Conservation (phyloP, 2,329 filamentous ascomycete genomes). For the Xylariaceae sp. region DNA sequence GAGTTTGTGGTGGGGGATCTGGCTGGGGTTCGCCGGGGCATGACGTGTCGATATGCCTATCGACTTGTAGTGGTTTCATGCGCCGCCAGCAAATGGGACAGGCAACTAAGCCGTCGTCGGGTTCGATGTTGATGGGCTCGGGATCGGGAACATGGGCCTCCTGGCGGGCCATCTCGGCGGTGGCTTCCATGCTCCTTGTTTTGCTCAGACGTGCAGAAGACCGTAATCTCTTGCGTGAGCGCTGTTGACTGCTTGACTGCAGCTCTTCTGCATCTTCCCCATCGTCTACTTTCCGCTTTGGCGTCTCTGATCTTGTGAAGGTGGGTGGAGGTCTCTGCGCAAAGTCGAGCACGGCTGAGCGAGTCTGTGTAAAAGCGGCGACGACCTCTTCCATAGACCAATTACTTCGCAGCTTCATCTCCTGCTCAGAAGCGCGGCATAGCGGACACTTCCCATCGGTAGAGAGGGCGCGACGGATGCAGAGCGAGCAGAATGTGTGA, state of each 20-base stretch:
- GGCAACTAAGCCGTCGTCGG: slow-evolving; percentile 77
- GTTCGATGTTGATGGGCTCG: slow-evolving; percentile 29
- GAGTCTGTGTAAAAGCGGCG: slow-evolving; percentile 73
- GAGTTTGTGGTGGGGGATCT: slow-evolving; percentile 25
- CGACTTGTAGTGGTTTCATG: slow-evolving; percentile 83
- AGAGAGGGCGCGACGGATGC: slow-evolving; percentile 85
- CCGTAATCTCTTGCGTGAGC: slow-evolving; percentile 56
- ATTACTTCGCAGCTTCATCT: slow-evolving; percentile 83
- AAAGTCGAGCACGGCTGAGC: slow-evolving; percentile 67
- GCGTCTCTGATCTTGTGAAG: slow-evolving; percentile 34
- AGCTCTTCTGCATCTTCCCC: slow-evolving; percentile 37
- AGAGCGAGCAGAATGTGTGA: slow-evolving; percentile 96
- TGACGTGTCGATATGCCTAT: slow-evolving; percentile 78
- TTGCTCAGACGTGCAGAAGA: slow-evolving; percentile 59
- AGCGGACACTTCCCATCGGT: slow-evolving; percentile 87
- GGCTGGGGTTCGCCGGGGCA: slow-evolving; percentile 49
- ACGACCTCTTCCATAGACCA: slow-evolving; percentile 86
- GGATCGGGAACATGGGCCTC: slow-evolving; percentile 37
- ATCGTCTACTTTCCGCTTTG: slow-evolving; percentile 61
- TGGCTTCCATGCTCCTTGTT: slow-evolving; percentile 47
- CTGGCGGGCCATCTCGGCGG: slow-evolving; percentile 46
- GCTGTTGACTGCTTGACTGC: slow-evolving; percentile 37
- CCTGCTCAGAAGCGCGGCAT: slow-evolving; percentile 80
- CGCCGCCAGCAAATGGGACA: slow-evolving; percentile 82
- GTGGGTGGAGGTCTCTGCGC: slow-evolving; percentile 58